Base-by-base conservation (phyloP, 2,329 filamentous ascomycete species). In the Phaeosphaeriaceae sp. region DNA sequence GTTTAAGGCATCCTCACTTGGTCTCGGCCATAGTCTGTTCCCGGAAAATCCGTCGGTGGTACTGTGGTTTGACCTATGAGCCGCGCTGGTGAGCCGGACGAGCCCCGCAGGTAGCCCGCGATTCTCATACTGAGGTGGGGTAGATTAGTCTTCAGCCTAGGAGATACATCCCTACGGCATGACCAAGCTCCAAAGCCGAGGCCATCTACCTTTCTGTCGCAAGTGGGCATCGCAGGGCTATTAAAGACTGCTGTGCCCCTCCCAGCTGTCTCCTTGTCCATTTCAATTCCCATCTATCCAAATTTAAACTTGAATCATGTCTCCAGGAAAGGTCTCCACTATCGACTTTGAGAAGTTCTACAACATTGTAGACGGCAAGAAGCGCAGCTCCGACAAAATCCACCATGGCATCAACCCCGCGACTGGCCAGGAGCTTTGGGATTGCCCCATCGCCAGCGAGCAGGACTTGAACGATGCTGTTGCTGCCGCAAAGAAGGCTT, bases 381-480 rank as follows among this genome's bases (percentile, higher is more conserved):
- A 81, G 58, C 76, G 76, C 19, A 70, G 77, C 19, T 83, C 81
- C 1, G 63, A 75, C 24, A 62, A 74, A 50, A 69, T 78, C 53
- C 80, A 82, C 54, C 79, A 81, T 65, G 78, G 80, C 45, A 74
- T 85, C 65, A 85, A 86, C 70, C 84, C 84, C 0, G 74, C 84
- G 2, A 85, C 81, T 9, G 74, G 79, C 22, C 73, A 83, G 60
- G 74, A 81, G 25, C 82, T 84, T 51, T 80, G 82, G 24, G 79
- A 81, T 17, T 84, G 86, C 1, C 84, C 84, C 0, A 72, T 86
- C 40, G 79, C 78, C 4, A 82, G 79, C 2, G 75, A 75, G 41
- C 68, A 80, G 44, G 84, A 87, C 63, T 73, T 86, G 49, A 80
- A 87, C 59, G 75, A 74, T 40, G 84, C 84, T 13, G 81, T 86